Evolutionary conservation across 768 basidiomycete genomes (phyloP).

Genomic region (Termitomyces sp.): DNA sequence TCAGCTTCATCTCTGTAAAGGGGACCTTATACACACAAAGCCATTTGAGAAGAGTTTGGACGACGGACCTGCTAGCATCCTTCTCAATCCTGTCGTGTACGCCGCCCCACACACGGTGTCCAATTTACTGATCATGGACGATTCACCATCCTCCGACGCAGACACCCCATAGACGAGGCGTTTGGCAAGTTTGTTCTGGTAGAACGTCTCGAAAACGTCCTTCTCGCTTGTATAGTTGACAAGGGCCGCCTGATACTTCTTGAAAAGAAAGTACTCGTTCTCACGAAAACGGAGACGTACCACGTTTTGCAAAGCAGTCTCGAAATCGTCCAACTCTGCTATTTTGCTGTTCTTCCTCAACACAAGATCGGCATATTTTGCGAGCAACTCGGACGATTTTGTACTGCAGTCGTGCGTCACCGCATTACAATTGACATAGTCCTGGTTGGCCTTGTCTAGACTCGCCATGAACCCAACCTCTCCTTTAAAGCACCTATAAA

Average conservation of each 20-base stretch:
- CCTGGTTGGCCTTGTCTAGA: conserved; percentile 91
- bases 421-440: conserved; percentile 91
- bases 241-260: conserved; percentile 75
- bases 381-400: conserved; percentile 88
- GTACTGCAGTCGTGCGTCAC: conserved; percentile 82
- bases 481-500: conserved; percentile 82
- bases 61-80: conserved; percentile 87
- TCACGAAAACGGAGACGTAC: conserved; percentile 36
- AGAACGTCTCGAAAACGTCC: conserved; percentile 98
- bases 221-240: conserved; percentile 99
- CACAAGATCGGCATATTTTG: conserved; percentile 86
- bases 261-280: background rate
- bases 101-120: conserved; percentile 97
- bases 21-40: background rate
- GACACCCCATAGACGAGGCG: conserved; percentile 89
- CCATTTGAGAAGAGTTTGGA: background rate
- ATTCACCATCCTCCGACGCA: conserved; percentile 93
- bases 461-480: conserved; percentile 92
- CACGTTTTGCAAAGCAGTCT: conserved; percentile 85
- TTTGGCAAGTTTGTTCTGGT: conserved; percentile 89
- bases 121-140: conserved; percentile 96
- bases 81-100: conserved; percentile 91
- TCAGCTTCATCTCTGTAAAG: conserved; percentile 79
- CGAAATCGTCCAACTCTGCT: conserved; percentile 86
- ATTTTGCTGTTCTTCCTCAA: conserved; percentile 95